These are phyloP conservation scores for Chrysoporthe austroafricana DNA, from an alignment of 2,329 filamentous ascomycete genomes.

Conservation along the genomic window DNA sequence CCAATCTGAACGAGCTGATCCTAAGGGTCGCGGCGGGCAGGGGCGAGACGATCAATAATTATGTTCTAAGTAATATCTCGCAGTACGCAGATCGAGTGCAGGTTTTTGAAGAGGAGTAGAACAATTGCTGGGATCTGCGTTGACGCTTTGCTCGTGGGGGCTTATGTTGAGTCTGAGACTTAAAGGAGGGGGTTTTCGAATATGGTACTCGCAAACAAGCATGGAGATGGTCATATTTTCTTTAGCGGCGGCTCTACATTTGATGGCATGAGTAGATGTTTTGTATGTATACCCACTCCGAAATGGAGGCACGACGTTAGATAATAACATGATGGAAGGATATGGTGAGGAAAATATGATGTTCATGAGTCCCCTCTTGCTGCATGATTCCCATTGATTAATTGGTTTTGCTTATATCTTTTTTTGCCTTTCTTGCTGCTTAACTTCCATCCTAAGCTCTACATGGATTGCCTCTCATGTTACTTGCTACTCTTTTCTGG, in stretches of 20 bases:
- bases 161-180: too few relatives aligned
- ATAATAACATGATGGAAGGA: neutral
- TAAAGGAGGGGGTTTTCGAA: neutral
- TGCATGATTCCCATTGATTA: neutral
- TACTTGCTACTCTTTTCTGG: too few relatives aligned
- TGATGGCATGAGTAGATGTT: constrained; percentile 14
- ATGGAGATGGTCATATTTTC: neutral
- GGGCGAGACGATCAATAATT: constrained; percentile 77
- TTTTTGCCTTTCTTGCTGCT: too few relatives aligned
- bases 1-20: constrained; percentile 88
- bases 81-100: constrained; percentile 84
- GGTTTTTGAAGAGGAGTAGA: constrained; percentile 68
- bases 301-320: constrained; percentile 8
- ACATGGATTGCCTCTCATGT: too few relatives aligned
- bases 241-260: constrained; percentile 4
- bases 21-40: constrained; percentile 83
- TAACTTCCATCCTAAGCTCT: too few relatives aligned
- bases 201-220: constrained; percentile 7
- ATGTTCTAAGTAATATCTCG: constrained; percentile 77
- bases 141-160: too few relatives aligned
- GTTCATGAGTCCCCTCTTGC: neutral
- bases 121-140: neutral
- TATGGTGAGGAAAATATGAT: neutral
- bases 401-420: too few relatives aligned
- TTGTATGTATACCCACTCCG: constrained; percentile 21